Evolutionary conservation across 495 filamentous ascomycete species (phyloP), one percentile per base, ranked within the genome.

Genomic region (Daldinia childiae): DNA sequence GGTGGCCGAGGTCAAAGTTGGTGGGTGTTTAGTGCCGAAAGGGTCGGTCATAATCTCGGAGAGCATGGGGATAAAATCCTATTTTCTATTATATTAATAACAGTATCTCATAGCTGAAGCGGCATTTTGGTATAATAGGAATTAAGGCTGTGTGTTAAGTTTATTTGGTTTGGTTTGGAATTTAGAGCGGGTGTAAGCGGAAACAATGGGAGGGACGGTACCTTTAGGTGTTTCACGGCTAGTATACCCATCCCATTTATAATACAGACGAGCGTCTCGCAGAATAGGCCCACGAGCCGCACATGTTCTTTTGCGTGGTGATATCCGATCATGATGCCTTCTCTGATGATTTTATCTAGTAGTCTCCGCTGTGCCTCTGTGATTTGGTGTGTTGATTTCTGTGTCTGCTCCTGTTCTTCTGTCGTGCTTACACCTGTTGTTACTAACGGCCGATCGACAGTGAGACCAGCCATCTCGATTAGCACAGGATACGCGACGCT

Each of bases 181-280:
- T 48, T 48, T 11, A 5, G 43, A 11, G 21, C 39, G 39, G 52
- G 45, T 26, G 15, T 41, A 27, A 14, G n/a, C 36, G 45, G n/a
- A 15, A 17, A 30, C 21, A 48, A 21, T 48, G 24, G 43, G 19
- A 21, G 9, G 17, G 17, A 48, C 19, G 6, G 36, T 77, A 87
- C 87, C 81, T 89, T 87, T 15, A 98, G 85, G 75, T 97, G 91
- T 71, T 92, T 92, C 7, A 90, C 90, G 2, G 87, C 82, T 74
- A 90, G 84, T 41, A 96, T 85, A 15, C 87, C 90, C 74, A 97
- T 83, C 27, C 85, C 85, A 0, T 79, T 64, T 9, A 94, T 61
- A 2, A 95, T 72, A 4, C 73, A 68, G 1, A 70, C 50, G 1
- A 91, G 83, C 52, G 89, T 83, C 1, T 80, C 65, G 60, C 94